Evolutionary conservation across 768 basidiomycete species (phyloP).

Genomic region (Exsudoporus frostii): DNA sequence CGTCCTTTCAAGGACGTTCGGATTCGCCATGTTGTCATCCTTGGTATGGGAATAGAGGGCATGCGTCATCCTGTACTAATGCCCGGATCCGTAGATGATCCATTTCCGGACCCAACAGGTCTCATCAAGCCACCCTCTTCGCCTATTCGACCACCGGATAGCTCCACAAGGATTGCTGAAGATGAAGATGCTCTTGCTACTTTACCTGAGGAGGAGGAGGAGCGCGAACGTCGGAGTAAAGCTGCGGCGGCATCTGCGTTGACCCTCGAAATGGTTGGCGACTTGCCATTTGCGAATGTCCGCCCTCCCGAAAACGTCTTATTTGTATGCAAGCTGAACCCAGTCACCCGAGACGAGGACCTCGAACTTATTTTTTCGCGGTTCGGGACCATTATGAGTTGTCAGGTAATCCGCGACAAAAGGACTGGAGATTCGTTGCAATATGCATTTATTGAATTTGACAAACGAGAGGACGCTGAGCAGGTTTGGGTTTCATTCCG

Average conservation of each 20-base stretch:
- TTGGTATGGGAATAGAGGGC: constrained; percentile 51
- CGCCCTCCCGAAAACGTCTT: constrained; percentile 97
- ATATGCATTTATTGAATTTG: constrained; percentile 99
- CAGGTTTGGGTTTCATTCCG: constrained; percentile 53
- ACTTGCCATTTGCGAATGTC: constrained; percentile 96
- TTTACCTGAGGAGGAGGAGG: constrained; percentile 83
- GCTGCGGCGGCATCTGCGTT: constrained; percentile 91
- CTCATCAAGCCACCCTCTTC: constrained; percentile 69
- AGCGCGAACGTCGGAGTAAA: constrained; percentile 74
- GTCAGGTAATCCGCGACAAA: constrained; percentile 96
- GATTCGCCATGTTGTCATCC: constrained; percentile 92
- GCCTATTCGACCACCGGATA: constrained; percentile 81
- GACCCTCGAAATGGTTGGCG: constrained; percentile 99
- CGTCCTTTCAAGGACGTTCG: constrained; percentile 92
- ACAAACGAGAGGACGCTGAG: constrained; percentile 89
- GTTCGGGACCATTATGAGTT: constrained; percentile 94
- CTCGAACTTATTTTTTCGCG: constrained; percentile 95
- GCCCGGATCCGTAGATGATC: constrained; percentile 65
- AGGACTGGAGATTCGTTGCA: constrained; percentile 94
- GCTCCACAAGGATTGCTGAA: constrained; percentile 87
- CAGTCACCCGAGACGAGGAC: constrained; percentile 93
- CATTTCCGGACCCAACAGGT: constrained; percentile 84
- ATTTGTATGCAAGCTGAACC: constrained; percentile 98
- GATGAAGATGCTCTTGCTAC: constrained; percentile 87
- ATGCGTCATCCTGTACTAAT: constrained; percentile 2